Evolutionary conservation across 2,329 filamentous ascomycete species (phyloP).

Genomic region (Scedosporium aurantiacum): DNA sequence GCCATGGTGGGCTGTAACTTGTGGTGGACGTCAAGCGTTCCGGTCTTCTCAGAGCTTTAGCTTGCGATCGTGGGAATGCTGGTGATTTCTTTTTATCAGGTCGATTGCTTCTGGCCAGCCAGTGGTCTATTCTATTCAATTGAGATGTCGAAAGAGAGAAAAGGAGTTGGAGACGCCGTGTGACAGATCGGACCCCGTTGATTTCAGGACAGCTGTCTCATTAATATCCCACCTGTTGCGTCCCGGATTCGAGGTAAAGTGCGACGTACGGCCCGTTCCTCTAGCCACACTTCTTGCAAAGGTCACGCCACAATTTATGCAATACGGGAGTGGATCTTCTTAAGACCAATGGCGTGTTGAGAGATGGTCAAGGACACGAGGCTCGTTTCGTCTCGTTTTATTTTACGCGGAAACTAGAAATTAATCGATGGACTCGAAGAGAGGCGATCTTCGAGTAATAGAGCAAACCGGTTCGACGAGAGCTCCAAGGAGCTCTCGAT

Average conservation of each 20-base stretch:
- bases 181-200: not conserved
- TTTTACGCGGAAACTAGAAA: not conserved
- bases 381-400: not conserved
- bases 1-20: not conserved
- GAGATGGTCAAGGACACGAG: not conserved
- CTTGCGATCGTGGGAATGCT: not conserved
- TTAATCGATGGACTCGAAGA: not conserved
- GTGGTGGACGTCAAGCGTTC: not conserved
- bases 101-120: not conserved
- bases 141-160: not conserved
- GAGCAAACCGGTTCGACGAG: too few relatives aligned
- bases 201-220: conserved; percentile 1
- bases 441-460: not conserved
- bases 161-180: not conserved
- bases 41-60: not conserved
- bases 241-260: not conserved
- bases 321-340: not conserved
- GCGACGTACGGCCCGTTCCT: not conserved
- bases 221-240: not conserved
- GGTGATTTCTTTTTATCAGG: not conserved
- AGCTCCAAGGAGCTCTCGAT: too few relatives aligned
- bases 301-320: not conserved
- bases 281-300: not conserved
- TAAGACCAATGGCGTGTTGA: not conserved
- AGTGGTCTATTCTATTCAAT: not conserved